Base-by-base conservation (phyloP, 768 basidiomycete species). In the Agaricus blazei region DNA sequence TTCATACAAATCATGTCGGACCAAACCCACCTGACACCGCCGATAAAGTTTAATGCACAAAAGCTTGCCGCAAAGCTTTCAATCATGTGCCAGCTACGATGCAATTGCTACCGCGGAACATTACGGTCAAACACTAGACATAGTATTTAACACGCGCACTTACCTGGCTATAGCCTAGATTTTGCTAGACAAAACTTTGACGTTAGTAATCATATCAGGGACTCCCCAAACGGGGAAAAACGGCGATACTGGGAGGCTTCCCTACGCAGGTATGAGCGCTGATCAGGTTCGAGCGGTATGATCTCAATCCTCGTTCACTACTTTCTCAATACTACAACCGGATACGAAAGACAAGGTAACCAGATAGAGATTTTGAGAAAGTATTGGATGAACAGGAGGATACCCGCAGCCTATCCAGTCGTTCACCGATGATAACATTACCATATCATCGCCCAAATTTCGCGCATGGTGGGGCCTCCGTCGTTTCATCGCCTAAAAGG, bases 191-290 rank as follows among this genome's bases (percentile, higher is more conserved):
- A 62, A 73, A 54, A 48, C 19, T 36, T 60, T 63, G 66, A 59
- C 36, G 77, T 90, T 70, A 91, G 87, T 75, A 68, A 66, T 61
- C 63, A 62, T 58, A 62, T 52, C 66, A 63, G 65, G 49, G 46
- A 61, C 65, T 76, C 75, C 72, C 66, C 64, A 62, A 60, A 68
- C 63, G 69, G 70, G 72, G 67, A 60, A 65, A 68, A 66, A 68
- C 8, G 54, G 54, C 71, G 71, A 78, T 72, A 73, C 87, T 87
- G 81, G 77, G 76, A 63, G 88, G 87, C 87, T 90, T 94, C 90
- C 90, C 91, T 93, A 90, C 92, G 93, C 92, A 92, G 90, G 89
- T 91, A 79, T 93, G 80, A 91, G 83, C 88, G 79, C 90, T 92
- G 87, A 81, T 90, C 93, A 94, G 90, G 92, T 93, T 93, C 89